Evolutionary conservation across 2,329 filamentous ascomycete species (phyloP), one percentile per base, ranked within the genome.

Genomic region (Ophiocordyceps camponoti-floridani): DNA sequence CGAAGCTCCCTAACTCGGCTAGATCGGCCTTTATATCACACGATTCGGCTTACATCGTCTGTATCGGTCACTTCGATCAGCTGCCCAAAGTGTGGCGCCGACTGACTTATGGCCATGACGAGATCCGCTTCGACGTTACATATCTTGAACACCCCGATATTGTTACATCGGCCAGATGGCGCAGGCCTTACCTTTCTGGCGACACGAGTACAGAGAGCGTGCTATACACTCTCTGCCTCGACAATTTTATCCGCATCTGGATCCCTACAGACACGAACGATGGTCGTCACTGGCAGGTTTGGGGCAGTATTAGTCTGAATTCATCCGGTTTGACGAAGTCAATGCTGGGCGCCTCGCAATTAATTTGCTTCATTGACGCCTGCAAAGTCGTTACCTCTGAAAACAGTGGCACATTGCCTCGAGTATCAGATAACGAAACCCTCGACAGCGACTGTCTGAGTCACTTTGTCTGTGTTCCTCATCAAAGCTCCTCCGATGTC

Each of bases 71-170:
- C 43, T 77, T 84, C 56, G 91, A 96, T 60, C 73, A 81, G 44
- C 66, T 96, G 18, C 79, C 94, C 51, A 96, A 98, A 63, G 75
- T 96, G 53, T 98, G 93, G 91, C 77, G 87, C 50, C 75, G 89
- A 44, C 67, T 94, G 23, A 83, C 82, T 9, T 95, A 89, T 57
- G 86, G 86, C 13, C 73, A 77, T 1, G 81, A 86, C 47, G 82
- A 93, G 52, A 82, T 86, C 37, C 74, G 83, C 46, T 96, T 96
- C 61, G 89, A 96, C 54, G 80, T 94, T 54, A 79, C 80, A 27
- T 96, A 96, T 61, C 75, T 98, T 2, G 70, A 79, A n/a, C 91
- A 98, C 58, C 84, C 86, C 1, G 70, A 75, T 26, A 64, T 80
- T 1, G 78, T 98, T n/a, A 89, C 84, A 3, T 78, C 76, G 47